Base-by-base conservation (phyloP, 495 filamentous ascomycete genomes). In the Geopyxis carbonaria region DNA sequence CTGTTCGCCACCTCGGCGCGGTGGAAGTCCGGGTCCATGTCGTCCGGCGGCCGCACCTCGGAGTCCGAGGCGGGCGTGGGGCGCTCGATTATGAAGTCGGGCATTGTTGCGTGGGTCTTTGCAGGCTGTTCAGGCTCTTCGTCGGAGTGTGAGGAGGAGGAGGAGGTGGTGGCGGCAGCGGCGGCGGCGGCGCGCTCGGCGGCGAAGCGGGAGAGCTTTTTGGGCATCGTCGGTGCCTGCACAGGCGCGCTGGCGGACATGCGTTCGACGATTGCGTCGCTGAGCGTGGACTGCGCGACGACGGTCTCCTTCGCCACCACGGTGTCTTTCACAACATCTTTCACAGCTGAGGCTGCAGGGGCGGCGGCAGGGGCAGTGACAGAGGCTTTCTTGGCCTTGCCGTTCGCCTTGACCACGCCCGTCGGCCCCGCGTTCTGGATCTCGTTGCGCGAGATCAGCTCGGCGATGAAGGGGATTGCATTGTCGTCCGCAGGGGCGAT, bases 1-100 rank as follows among this genome's bases (percentile, higher is more conserved):
- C 93, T 80, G 31, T 68, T 68, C 19, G 76, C 73, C 5, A 91
- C 76, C 53, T 92, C 75, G 42, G 80, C 72, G 29, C 78, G 69
- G 28, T 86, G 62, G 2, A 84, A 59, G 5, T 67, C 59, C 4
- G 79, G 73, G 42, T 94, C 80, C 25, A 89, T 59, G 30, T 83
- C 78, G 34, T 91, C 73, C 2, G 72, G 69, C 36, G 77, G 74
- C 3, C 68, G 62, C 1, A 63, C 50, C 2, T 23, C 8, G 11
- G 35, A 2, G 3, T 16, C n/a, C 8, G 20, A 14, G 4, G 45
- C 22, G 36, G 13, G n/a, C 25, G 38, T 22, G 6, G 25, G 14
- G 9, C 50, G 45, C 22, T 54, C 51, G 16, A 42, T 43, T 30
- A 54, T 37, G 4, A 22, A 31, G 50, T 0, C 45, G 42, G 28